Percentiles rank a stretch among this genome's conserved stretches.
phyloP scores from a whole-genome alignment of 305 asterid genomes.

The Fraxinus platypoda region DNA sequence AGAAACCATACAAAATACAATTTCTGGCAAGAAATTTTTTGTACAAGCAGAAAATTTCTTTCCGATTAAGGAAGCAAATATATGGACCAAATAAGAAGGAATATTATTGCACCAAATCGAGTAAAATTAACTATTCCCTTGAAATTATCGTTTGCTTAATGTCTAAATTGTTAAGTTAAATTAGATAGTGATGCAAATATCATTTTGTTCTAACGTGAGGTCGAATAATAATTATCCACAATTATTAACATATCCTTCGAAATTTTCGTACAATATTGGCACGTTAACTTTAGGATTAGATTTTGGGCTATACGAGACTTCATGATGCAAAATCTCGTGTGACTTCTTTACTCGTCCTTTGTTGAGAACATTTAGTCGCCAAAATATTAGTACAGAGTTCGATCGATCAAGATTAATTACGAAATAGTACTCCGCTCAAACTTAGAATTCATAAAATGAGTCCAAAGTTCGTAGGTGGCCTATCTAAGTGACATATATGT shows the following conservation, averaged over 20 bases:
- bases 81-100: neutral
- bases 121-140: no score
- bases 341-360: neutral
- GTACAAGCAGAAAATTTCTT: no score
- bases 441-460: neutral
- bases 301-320: neutral
- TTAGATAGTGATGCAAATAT: neutral
- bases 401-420: neutral
- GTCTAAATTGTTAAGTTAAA: neutral
- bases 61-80: no score
- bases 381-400: neutral
- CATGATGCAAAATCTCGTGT: neutral
- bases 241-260: neutral
- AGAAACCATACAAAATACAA: no score
- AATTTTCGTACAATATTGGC: neutral
- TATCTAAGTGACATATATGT: neutral
- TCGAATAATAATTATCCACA: neutral
- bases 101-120: neutral
- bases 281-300: neutral
- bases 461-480: neutral
- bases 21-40: no score
- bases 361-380: neutral
- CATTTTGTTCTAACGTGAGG: neutral
- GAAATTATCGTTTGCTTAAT: no score
- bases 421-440: neutral